phyloP scores from a whole-genome alignment of 2,329 filamentous ascomycete species.

The Incumbomyces lentus region DNA sequence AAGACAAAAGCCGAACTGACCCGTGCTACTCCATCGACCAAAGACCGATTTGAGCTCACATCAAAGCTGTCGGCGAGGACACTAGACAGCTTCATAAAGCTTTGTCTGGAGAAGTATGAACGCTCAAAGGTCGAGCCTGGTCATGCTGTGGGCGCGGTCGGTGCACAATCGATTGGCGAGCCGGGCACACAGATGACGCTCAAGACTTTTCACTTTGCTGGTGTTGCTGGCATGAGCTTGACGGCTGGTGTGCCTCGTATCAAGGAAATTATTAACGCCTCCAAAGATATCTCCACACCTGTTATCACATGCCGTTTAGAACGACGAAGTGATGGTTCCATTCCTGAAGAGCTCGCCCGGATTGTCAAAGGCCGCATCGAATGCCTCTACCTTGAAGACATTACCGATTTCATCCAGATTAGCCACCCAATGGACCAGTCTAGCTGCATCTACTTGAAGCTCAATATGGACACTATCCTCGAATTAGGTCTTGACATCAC shows the following conservation, averaged over 20 bases:
- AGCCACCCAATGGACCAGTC: slow-evolving; percentile 52
- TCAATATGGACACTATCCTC: slow-evolving; percentile 69
- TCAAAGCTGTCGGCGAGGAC: slow-evolving; percentile 73
- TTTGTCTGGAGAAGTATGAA: slow-evolving; percentile 83
- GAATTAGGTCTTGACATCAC: slow-evolving; percentile 73
- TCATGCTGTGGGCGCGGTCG: slow-evolving; percentile 89
- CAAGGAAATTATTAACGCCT: slow-evolving; percentile 99
- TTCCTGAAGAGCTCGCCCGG: slow-evolving; percentile 44
- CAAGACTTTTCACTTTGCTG: slow-evolving; percentile 99
- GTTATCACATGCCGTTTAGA: slow-evolving; percentile 74
- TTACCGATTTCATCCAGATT: slow-evolving; percentile 72
- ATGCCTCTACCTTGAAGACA: slow-evolving; percentile 81
- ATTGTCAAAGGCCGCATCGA: slow-evolving; percentile 90
- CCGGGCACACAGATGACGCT: slow-evolving; percentile 98
- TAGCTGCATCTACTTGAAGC: slow-evolving; percentile 64
- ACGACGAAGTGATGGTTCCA: slow-evolving; percentile 17
- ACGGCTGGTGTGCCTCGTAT: slow-evolving; percentile 98
- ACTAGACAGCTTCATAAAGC: slow-evolving; percentile 62
- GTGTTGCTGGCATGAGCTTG: slow-evolving; percentile 98
- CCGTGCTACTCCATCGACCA: slow-evolving; percentile 17
- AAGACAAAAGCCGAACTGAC: slow-evolving; percentile 2
- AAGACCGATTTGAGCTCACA: slow-evolving; percentile 50
- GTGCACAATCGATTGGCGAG: slow-evolving; percentile 95
- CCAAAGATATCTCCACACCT: slow-evolving; percentile 83
- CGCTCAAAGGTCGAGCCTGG: slow-evolving; percentile 87